Conservation (phyloP, 1,284 basidiomycete species). For the Naganishia sp. region DNA sequence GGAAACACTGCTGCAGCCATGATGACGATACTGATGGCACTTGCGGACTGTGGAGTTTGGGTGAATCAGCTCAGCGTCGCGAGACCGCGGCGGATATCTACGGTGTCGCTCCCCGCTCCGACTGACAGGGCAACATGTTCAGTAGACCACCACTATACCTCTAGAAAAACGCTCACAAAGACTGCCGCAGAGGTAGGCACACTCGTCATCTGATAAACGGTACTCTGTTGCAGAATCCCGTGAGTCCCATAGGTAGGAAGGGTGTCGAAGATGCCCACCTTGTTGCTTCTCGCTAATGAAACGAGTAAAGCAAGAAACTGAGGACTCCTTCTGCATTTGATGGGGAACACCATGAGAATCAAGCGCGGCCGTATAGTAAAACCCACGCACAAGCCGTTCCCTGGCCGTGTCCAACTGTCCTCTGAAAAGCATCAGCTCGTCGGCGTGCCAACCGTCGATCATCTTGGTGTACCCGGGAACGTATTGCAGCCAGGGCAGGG, state of each 20-base stretch:
- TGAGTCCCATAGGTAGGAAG: background rate
- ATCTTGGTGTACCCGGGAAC: constrained; percentile 63
- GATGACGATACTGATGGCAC: constrained; percentile 61
- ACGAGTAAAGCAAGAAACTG: constrained; percentile 17
- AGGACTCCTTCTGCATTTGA: background rate
- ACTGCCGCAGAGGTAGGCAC: constrained; percentile 25
- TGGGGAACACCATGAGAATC: background rate
- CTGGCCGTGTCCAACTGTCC: constrained; percentile 58
- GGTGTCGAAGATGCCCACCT: background rate
- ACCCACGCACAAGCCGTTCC: constrained; percentile 54
- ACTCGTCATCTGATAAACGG: constrained; percentile 20
- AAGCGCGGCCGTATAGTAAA: no score
- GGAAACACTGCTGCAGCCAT: constrained; percentile 68
- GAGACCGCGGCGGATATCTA: background rate
- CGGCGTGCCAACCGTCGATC: constrained; percentile 59
- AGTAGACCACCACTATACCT: background rate
- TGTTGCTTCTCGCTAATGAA: constrained; percentile 23
- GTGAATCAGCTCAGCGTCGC: background rate
- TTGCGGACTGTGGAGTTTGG: constrained; percentile 55
- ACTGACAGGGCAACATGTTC: background rate
- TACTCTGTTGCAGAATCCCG: background rate
- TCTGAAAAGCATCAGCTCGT: constrained; percentile 63
- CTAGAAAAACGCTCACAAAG: background rate
- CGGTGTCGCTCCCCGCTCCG: constrained; percentile 21
- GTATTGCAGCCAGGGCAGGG: constrained; percentile 61